A percentile compares a stretch with the other conserved stretches of the same genome.
Conservation (phyloP, 768 basidiomycete species). For the Phlebiopsis flavidoalba region DNA sequence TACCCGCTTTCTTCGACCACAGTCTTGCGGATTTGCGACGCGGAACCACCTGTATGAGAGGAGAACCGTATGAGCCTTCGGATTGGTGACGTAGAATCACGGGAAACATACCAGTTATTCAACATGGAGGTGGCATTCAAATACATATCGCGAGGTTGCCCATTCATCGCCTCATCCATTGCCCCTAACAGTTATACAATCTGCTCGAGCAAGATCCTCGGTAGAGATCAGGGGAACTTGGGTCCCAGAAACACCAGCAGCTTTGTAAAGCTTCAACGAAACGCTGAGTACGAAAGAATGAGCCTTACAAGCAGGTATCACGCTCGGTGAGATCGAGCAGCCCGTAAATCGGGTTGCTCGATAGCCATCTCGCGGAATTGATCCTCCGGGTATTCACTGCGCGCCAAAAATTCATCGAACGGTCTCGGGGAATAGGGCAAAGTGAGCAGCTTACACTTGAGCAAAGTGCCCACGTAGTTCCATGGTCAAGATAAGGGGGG, state of each 20-base stretch:
- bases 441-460: constrained; percentile 24
- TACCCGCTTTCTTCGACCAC: constrained; percentile 21
- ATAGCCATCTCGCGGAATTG: constrained; percentile 34
- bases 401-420: no score
- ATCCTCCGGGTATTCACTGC: constrained; percentile 46
- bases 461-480: constrained; percentile 43
- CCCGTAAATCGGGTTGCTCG: constrained; percentile 40
- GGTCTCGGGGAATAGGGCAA: background rate
- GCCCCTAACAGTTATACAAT: constrained; percentile 42
- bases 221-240: constrained; percentile 34
- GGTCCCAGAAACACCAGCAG: constrained; percentile 62
- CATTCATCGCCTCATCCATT: constrained; percentile 49
- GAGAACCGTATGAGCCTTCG: no score
- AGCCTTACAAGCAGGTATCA: constrained; percentile 40
- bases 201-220: constrained; percentile 27
- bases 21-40: constrained; percentile 39
- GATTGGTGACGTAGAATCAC: no score
- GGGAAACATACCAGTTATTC: constrained; percentile 35
- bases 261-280: constrained; percentile 1
- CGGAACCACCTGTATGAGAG: constrained; percentile 39
- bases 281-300: background rate
- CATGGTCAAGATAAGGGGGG: no score
- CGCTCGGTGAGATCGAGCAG: constrained; percentile 40
- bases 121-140: constrained; percentile 60
- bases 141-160: constrained; percentile 52